Evolutionary conservation across 2,329 filamentous ascomycete genomes (phyloP).

Genomic region (Neopestalotiopsis sp.): DNA sequence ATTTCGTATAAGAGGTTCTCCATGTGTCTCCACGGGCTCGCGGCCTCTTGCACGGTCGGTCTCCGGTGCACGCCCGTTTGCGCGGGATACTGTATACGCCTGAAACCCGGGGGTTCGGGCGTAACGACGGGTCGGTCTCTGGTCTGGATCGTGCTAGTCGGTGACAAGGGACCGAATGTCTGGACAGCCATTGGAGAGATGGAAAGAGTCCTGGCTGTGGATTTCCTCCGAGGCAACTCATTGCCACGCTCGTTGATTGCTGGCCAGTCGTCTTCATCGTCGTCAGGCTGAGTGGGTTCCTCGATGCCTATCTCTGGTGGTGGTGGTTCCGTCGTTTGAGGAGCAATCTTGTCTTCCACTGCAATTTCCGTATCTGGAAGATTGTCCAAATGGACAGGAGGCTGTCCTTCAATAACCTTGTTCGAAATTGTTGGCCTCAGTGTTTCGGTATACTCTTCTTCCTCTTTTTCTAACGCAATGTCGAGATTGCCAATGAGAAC

Average conservation of each 20-base stretch:
- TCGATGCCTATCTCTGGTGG: slow-evolving; percentile 4
- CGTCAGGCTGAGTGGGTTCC: slow-evolving; percentile 11
- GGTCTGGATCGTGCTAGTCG: background rate
- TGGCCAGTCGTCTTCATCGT: background rate
- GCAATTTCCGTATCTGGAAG: background rate
- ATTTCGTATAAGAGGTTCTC: slow-evolving; percentile 10
- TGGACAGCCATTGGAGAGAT: background rate
- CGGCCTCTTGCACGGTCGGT: slow-evolving; percentile 1
- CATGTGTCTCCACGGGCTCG: slow-evolving; percentile 14
- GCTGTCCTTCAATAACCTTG: slow-evolving; percentile 7
- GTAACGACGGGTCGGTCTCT: background rate
- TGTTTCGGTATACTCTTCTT: background rate
- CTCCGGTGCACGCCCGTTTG: background rate
- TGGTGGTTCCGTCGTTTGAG: background rate
- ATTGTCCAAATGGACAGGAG: background rate
- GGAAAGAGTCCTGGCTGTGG: background rate
- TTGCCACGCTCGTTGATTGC: background rate
- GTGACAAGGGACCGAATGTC: background rate
- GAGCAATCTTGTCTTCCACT: background rate
- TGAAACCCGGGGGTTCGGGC: background rate
- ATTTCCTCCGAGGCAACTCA: background rate
- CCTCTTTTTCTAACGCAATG: background rate
- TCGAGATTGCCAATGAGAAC: slow-evolving; percentile 11
- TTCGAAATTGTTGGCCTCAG: background rate
- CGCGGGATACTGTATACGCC: background rate